Evolutionary conservation across 352 stramenopile genomes (phyloP), one percentile per base, ranked within the genome.

Genomic region (Globisporangium solare): DNA sequence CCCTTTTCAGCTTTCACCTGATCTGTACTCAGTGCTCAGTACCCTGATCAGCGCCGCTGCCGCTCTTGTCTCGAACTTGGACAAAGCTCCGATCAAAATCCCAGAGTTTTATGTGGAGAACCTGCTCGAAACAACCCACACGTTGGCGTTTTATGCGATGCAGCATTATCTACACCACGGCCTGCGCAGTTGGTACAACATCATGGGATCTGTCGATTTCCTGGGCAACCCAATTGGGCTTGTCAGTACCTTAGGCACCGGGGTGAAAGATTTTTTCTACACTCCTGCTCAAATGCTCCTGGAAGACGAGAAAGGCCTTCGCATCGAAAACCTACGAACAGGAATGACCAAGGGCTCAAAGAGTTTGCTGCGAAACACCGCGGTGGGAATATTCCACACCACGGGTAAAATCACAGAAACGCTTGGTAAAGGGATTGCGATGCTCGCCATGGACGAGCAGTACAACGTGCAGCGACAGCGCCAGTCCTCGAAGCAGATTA

Each of bases 241-340:
- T 15, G 86, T 97, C 46, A 94, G 81, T 48, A 94, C 87, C 3
- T 62, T 97, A 8, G 88, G 88, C 32, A 86, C 89, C 0, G 92
- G 92, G 24, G 89, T 98, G 6, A 93, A 94, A 42, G 92, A 97
- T 56, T 98, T 98, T 68, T 98, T 98, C 60, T 97, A 97, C 66
- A 96, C 95, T 22, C 92, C 92, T 17, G 91, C 89, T 14, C 84
- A 97, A 64, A 96, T 96, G 71, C 69, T 98, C 15, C 73, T 98
- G 14, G 88, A 94, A 64, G 77, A 97, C 49, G 88, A 95, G 54
- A 88, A 93, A 31, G 86, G 85, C 4, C 46, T 94, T 10, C 74
- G 84, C 0, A 94, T 95, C 42, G 82, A 89, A 40, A 95, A 94
- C 49, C 61, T 93, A 24, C 77, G 84, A n/a, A 94, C 80, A 27